These are phyloP conservation scores for Poronia punctata DNA, from an alignment of 495 filamentous ascomycete species.

Conservation along the genomic window DNA sequence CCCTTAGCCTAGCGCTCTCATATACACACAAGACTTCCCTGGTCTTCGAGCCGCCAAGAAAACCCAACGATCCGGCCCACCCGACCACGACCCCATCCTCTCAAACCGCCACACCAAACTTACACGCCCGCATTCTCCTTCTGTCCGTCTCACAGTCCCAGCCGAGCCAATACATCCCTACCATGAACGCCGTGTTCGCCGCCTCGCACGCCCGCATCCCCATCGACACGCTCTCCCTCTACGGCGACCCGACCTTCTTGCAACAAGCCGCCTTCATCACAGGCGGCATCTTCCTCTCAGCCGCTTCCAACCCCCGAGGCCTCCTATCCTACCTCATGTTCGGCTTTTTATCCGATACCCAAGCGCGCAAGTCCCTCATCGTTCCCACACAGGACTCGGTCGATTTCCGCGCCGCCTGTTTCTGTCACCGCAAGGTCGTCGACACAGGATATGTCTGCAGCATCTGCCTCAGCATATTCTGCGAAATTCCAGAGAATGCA, in stretches of 20 bases:
- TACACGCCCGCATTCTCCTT: slow-evolving; percentile 80
- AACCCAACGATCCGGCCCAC: slow-evolving; percentile 21
- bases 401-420: slow-evolving; percentile 95
- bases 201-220: slow-evolving; percentile 79
- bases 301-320: slow-evolving; percentile 52
- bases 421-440: slow-evolving; percentile 87
- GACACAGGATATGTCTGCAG: slow-evolving; percentile 93
- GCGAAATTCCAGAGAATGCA: slow-evolving; percentile 43
- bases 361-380: slow-evolving; percentile 57
- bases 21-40: slow-evolving; percentile 66
- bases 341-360: slow-evolving; percentile 77
- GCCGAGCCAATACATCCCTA: slow-evolving; percentile 87
- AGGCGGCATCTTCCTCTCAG: slow-evolving; percentile 74
- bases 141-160: slow-evolving; percentile 76
- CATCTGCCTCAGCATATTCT: slow-evolving; percentile 78
- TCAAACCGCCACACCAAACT: slow-evolving; percentile 25
- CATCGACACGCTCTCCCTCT: slow-evolving; percentile 82
- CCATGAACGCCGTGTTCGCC: slow-evolving; percentile 97
- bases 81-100: slow-evolving; percentile 22
- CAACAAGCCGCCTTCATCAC: slow-evolving; percentile 93
- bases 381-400: slow-evolving; percentile 78
- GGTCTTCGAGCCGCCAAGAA: slow-evolving; percentile 27
- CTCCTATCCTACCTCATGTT: slow-evolving; percentile 92
- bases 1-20: slow-evolving; percentile 78
- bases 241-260: slow-evolving; percentile 77